Evolutionary conservation across 306 rosid genomes (phyloP), one percentile per base, ranked within the genome.

Genomic region (Hippophae rhamnoides): DNA sequence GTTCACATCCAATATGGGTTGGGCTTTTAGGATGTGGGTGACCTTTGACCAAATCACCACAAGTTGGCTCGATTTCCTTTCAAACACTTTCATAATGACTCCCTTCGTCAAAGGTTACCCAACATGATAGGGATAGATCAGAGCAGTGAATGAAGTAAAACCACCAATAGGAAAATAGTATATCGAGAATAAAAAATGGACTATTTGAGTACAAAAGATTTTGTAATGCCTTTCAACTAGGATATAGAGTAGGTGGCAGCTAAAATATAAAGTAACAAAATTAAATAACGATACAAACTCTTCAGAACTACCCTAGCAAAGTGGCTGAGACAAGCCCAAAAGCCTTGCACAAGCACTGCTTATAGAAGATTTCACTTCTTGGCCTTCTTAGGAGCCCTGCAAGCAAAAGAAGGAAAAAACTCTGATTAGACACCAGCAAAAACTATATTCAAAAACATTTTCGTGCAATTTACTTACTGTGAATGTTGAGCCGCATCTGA

Each of bases 361-460:
- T 56, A 57, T 57, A 59, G 57, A 26, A 52, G 56, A 7, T 18
- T 58, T 77, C 70, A 83, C 89, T 85, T 90, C 78, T 85, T 90
- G 38, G 95, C 58, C 63, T 85, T 85, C 81, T 90, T 90, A 13
- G 95, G 38, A 68, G 63, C 75, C 79, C 97, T 90, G 96, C 81
- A 69, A 10, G 38, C 38, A 41, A 11, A 45, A 1, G 49, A 46
- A 43, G 13, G 52, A 53, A 8, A 18, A 52, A 0, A 5, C 41
- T 13, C 43, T 13, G 25, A 43, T 55, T 8, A 11, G 13, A 46
- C 11, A 18, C 27, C 13, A 14, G 18, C 9, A 26, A 47, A 25
- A 25, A 43, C 10, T 8, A 60, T 26, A 0, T n/a, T 10, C 7
- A 52, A 10, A 6, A 25, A 0, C 61, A 5, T 6, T 10, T 13